These are phyloP conservation scores for Millerozyma miso DNA, from an alignment of 805 yeast genomes.

Conservation along the genomic window DNA sequence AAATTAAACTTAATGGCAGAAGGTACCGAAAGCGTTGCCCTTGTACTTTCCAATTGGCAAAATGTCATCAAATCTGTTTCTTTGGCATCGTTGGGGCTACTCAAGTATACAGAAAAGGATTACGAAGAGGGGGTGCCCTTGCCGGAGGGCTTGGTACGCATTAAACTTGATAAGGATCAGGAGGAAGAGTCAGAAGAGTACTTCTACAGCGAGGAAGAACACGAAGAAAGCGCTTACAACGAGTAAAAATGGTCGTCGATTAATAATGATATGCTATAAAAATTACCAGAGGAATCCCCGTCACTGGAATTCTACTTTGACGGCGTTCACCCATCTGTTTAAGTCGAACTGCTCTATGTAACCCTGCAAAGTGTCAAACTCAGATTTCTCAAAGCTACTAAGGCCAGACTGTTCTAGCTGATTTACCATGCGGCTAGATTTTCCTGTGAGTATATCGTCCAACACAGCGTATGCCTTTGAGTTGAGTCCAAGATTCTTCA, in stretches of 20 bases:
- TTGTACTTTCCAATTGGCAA: constrained; percentile 62
- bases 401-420: background rate
- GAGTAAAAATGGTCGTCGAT: constrained; percentile 2
- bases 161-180: constrained; percentile 44
- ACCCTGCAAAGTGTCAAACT: constrained; percentile 2
- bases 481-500: constrained; percentile 20
- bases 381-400: background rate
- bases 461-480: constrained; percentile 10
- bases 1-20: constrained; percentile 46
- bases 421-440: constrained; percentile 1
- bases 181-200: constrained; percentile 6
- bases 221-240: constrained; percentile 6
- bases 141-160: constrained; percentile 65
- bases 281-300: background rate
- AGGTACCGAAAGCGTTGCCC: constrained; percentile 59
- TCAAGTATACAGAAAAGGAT: constrained; percentile 40
- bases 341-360: constrained; percentile 4
- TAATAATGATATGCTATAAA: background rate
- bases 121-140: constrained; percentile 43
- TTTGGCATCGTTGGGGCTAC: constrained; percentile 52
- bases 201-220: constrained; percentile 1
- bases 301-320: constrained; percentile 15
- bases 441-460: constrained; percentile 10
- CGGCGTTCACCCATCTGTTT: constrained; percentile 16
- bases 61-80: constrained; percentile 57